phyloP scores from a whole-genome alignment of 768 basidiomycete genomes.

The Pleurotus pulmonarius region DNA sequence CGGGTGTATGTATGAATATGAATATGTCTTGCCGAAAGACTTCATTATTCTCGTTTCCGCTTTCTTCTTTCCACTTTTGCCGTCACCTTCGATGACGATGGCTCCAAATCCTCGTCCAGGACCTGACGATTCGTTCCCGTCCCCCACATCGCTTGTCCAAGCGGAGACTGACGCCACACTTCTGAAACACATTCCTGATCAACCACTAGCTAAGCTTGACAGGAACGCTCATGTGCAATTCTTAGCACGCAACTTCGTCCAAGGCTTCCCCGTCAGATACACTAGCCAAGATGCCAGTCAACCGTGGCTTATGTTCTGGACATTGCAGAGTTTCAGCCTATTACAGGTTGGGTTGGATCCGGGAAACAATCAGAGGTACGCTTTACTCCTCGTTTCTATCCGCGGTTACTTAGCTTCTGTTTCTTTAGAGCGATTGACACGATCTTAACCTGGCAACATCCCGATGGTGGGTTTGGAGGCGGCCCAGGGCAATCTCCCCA shows the following conservation, averaged over 20 bases:
- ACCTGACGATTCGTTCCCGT: slow-evolving; percentile 57
- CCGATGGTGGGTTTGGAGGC: slow-evolving; percentile 87
- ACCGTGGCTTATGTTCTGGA: slow-evolving; percentile 96
- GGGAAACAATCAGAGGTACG: slow-evolving; percentile 68
- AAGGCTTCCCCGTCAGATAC: slow-evolving; percentile 80
- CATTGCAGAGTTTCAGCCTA: slow-evolving; percentile 75
- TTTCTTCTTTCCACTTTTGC: slow-evolving; percentile 10
- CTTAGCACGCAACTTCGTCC: slow-evolving; percentile 65
- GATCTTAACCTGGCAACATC: slow-evolving; percentile 78
- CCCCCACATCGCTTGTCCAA: slow-evolving; percentile 61
- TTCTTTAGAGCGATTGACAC: slow-evolving; percentile 69
- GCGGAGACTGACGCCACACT: slow-evolving; percentile 64
- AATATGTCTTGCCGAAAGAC: neutral
- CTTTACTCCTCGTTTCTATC: slow-evolving; percentile 2
- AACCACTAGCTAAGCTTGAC: slow-evolving; percentile 35
- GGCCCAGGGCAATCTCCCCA: slow-evolving; percentile 89
- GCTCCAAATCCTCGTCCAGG: slow-evolving; percentile 19
- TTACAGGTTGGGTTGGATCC: slow-evolving; percentile 80
- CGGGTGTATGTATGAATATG: neutral
- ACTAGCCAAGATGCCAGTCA: slow-evolving; percentile 89
- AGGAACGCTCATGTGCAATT: slow-evolving; percentile 71
- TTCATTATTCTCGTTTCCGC: neutral
- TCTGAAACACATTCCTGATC: slow-evolving; percentile 45
- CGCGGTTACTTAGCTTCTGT: neutral
- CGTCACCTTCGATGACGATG: slow-evolving; percentile 11